Conservation (phyloP, 306 rosid species). For the Prunus armeniaca region DNA sequence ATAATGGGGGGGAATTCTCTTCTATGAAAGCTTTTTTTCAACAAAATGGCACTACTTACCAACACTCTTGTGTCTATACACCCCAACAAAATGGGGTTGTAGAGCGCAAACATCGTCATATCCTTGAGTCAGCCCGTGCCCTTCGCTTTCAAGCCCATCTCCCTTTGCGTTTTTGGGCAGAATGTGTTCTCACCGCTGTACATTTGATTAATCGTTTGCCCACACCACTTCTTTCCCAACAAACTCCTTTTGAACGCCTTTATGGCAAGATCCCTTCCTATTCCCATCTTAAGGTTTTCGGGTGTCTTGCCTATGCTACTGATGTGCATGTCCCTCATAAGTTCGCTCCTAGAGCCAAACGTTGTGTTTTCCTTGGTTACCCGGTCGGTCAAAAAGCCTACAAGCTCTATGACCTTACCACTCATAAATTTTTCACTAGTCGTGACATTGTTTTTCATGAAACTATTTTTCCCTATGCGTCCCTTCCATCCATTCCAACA, state of each 20-base stretch:
- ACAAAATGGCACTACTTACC: neutral
- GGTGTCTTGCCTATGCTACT: neutral
- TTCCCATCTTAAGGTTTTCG: neutral
- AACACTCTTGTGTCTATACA: neutral
- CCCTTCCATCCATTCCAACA: too few relatives aligned
- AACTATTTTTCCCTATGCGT: neutral
- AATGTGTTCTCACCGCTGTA: neutral
- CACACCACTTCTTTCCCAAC: neutral
- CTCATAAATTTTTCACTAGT: neutral
- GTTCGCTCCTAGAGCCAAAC: neutral
- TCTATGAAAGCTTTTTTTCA: neutral
- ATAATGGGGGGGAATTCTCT: neutral
- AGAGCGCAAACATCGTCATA: neutral
- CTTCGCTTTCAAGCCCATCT: neutral
- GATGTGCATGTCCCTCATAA: neutral
- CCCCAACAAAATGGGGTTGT: conserved; percentile 2
- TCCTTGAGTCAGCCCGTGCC: neutral
- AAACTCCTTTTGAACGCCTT: neutral
- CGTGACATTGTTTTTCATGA: neutral
- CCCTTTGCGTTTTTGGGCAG: neutral
- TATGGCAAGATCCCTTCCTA: neutral
- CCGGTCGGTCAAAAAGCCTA: neutral
- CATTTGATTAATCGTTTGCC: neutral
- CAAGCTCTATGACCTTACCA: neutral
- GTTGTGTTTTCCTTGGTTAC: neutral